These are phyloP conservation scores for Macrophomina pseudophaseolina DNA, from an alignment of 2,329 filamentous ascomycete genomes.

Conservation along the genomic window DNA sequence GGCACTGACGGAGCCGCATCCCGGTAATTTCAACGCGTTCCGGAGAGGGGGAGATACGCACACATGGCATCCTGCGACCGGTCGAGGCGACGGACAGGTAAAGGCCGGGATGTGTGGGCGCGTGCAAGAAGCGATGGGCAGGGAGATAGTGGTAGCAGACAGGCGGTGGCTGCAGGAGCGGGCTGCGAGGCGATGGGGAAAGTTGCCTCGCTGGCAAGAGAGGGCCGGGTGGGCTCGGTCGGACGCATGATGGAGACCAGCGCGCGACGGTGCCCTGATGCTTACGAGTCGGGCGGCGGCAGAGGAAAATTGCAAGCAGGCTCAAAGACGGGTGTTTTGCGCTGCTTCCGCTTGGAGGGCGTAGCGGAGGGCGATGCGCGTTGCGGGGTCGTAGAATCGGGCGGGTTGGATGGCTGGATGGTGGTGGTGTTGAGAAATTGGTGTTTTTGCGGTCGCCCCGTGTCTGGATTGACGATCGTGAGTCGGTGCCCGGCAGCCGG, in stretches of 20 bases:
- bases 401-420: conserved; percentile 8
- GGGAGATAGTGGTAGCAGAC: not conserved
- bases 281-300: conserved; percentile 13
- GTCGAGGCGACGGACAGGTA: not conserved
- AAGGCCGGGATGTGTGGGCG: not conserved
- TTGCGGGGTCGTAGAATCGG: not conserved
- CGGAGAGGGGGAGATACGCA: too few relatives aligned
- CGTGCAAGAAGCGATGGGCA: not conserved
- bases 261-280: conserved; percentile 20
- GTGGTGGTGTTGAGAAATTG: conserved; percentile 10
- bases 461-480: conserved; percentile 7
- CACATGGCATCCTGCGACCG: not conserved
- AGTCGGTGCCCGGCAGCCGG: conserved; percentile 10
- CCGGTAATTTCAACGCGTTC: not conserved
- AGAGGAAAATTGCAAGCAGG: not conserved
- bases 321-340: conserved; percentile 17
- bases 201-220: not conserved
- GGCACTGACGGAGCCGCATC: not conserved
- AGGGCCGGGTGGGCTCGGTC: not conserved
- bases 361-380: conserved; percentile 4
- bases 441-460: conserved; percentile 3
- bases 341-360: conserved; percentile 17
- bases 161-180: not conserved
- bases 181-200: conserved; percentile 12
- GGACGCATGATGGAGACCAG: not conserved